A percentile compares a stretch with the other conserved stretches of the same genome.
Evolutionary conservation across 2,329 filamentous ascomycete genomes (phyloP).

Genomic region (Iodosphaeria phyllophila): DNA sequence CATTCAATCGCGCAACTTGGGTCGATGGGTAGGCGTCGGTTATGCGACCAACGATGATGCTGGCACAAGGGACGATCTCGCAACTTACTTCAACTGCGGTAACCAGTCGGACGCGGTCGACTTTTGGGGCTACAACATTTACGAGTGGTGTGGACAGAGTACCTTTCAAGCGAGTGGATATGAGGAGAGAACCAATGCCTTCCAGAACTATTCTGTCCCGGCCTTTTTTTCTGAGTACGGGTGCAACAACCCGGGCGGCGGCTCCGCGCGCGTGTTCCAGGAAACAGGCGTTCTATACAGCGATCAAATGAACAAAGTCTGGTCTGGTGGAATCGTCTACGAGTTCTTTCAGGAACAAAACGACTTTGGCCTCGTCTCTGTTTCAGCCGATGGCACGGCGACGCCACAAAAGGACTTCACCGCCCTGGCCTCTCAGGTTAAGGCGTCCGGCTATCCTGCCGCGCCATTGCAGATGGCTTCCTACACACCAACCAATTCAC

Average conservation of each 20-base stretch:
- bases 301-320: conserved; percentile 44
- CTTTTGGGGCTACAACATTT: conserved; percentile 74
- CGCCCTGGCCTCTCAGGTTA: conserved; percentile 39
- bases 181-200: conserved; percentile 47
- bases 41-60: conserved; percentile 62
- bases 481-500: conserved; percentile 44
- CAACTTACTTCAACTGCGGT: conserved; percentile 58
- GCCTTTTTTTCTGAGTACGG: conserved; percentile 67
- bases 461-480: conserved; percentile 23
- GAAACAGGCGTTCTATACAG: conserved; percentile 50
- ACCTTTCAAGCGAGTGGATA: conserved; percentile 45
- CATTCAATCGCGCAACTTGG: conserved; percentile 43
- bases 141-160: conserved; percentile 58
- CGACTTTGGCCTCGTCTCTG: conserved; percentile 40
- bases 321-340: conserved; percentile 64
- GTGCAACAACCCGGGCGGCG: conserved; percentile 36
- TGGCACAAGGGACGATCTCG: conserved; percentile 44
- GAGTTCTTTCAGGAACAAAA: conserved; percentile 63
- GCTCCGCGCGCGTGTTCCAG: conserved; percentile 41
- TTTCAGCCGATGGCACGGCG: conserved; percentile 25
- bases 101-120: conserved; percentile 38
- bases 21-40: conserved; percentile 49
- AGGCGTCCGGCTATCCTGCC: conserved; percentile 29
- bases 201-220: conserved; percentile 49
- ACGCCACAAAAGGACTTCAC: conserved; percentile 41